Percentiles rank a stretch among this genome's conserved stretches.
Evolutionary conservation across 345 rosid species (phyloP).

Genomic region (Eucalyptus sp.): DNA sequence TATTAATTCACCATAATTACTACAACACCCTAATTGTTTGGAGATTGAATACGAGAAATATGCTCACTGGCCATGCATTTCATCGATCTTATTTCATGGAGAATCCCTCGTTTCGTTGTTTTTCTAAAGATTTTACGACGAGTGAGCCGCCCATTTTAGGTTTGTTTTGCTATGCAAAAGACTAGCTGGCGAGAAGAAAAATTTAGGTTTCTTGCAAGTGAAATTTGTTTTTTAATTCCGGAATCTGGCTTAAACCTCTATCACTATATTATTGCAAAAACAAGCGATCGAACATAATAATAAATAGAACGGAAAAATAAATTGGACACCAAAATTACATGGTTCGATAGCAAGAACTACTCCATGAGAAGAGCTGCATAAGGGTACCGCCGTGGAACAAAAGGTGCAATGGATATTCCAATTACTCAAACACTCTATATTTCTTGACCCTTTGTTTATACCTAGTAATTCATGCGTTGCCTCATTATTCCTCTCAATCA

Average conservation of each 20-base stretch:
- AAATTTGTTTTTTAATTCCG: too few relatives aligned
- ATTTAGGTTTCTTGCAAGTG: neutral
- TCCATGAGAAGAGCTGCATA: neutral
- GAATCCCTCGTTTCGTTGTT: neutral
- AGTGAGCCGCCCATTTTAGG: neutral
- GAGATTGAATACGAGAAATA: neutral
- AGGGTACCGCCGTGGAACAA: neutral
- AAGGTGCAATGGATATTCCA: neutral
- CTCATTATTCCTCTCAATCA: neutral
- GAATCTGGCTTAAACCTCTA: neutral
- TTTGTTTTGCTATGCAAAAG: neutral
- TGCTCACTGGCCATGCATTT: neutral
- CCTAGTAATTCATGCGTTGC: neutral
- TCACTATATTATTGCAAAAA: accelerated
- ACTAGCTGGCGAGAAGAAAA: neutral
- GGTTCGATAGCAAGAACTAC: neutral
- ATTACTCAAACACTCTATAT: neutral
- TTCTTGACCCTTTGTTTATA: neutral
- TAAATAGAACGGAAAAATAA: neutral
- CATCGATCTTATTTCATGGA: neutral
- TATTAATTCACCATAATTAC: neutral
- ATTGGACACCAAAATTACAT: neutral
- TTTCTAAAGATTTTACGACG: neutral
- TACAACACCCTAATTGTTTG: neutral
- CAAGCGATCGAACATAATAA: neutral